Base-by-base conservation (phyloP, 331 rosid species). In the Arachis monticola region DNA sequence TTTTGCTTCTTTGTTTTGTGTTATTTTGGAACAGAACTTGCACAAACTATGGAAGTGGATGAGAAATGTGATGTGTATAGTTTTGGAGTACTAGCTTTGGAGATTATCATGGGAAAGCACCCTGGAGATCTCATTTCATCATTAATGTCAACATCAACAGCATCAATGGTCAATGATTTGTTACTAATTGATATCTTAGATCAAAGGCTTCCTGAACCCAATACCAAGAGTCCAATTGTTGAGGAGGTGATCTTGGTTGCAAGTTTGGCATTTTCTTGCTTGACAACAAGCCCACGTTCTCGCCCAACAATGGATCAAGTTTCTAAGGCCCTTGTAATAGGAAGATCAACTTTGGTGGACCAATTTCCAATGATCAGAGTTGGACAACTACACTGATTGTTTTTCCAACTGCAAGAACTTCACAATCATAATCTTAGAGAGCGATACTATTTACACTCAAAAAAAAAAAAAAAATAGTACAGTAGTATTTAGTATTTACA, bases 101-200 rank as follows among this genome's bases (percentile, higher is more conserved):
- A 88, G 78, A 64, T 76, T 61, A 35, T 84, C 4, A 61, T 79
- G 78, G 90, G 87, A 72, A 73, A 72, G 42, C 93, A 84, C 64
- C 87, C 79, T 0, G 71, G 79, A 12, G 86, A 86, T 57, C 64
- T 80, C 8, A 12, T 84, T 58, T 80, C 78, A 2, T 53, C 70
- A 10, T 8, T 84, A 1, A 3, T 60, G 52, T 70, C 83, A 70
- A 11, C 74, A 22, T 69, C 80, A 3, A 56, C 59, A 41, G 35
- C 10, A 0, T 13, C 67, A 72, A 1, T 27, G 58, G 31, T 31
- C 13, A 7, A 48, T 45, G 53, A 76, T 52, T 48, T 81, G 31
- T 11, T 60, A 9, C 2, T 87, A 40, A 30, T 5, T 53, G 86
- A 85, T 44, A 14, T 73, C n/a, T 48, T 85, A 64, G 88, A 88